Evolutionary conservation across 768 basidiomycete genomes (phyloP), one percentile per base, ranked within the genome.

Genomic region (Sporobolomyces pararoseus): DNA sequence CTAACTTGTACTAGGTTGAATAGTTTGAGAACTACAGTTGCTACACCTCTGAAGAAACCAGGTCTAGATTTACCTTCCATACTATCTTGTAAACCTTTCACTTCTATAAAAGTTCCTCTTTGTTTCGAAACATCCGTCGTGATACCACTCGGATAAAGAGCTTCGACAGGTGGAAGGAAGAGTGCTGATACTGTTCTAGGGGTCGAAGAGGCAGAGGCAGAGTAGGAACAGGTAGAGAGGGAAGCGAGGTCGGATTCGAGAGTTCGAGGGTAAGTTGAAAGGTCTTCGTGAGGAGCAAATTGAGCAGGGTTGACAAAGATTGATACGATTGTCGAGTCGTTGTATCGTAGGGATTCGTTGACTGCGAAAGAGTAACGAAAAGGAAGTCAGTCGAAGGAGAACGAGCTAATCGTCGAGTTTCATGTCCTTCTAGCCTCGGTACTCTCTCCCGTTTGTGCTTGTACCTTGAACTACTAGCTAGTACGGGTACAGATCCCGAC

Each of bases 271-370:
- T 99, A 99, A 7, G 88, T 86, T 32, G 84, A 83, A 4, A 98
- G 85, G 78, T 98, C 96, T 80, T 99, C 96, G 73, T 91, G 87
- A 0, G 91, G 94, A 2, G 95, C 91, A 75, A 99, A 99, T 79
- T 98, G 94, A 4, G 94, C 89, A 0, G 96, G 96, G 78, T 99
- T 98, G 68, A 99, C 94, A 79, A 97, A 99, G 75, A 99, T 91
- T 32, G 94, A 96, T 67, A 97, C 81, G 75, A 97, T 86, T 0
- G 96, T 98, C 47, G 87, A 80, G 65, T 92, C 89, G 76, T 94
- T 93, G 65, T 87, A 84, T 3, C 80, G 78, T 5, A 98, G 83
- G 0, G 91, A 93, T 58, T 82, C 83, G 66, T 85, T 83, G 29
- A 98, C 95, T 98, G 78, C 4, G 46, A 31, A 32, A 6, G 29